A percentile compares a stretch with the other conserved stretches of the same genome.
phyloP scores from a whole-genome alignment of 2,329 filamentous ascomycete genomes.

The Dryadomyces quercus-mongolicae region DNA sequence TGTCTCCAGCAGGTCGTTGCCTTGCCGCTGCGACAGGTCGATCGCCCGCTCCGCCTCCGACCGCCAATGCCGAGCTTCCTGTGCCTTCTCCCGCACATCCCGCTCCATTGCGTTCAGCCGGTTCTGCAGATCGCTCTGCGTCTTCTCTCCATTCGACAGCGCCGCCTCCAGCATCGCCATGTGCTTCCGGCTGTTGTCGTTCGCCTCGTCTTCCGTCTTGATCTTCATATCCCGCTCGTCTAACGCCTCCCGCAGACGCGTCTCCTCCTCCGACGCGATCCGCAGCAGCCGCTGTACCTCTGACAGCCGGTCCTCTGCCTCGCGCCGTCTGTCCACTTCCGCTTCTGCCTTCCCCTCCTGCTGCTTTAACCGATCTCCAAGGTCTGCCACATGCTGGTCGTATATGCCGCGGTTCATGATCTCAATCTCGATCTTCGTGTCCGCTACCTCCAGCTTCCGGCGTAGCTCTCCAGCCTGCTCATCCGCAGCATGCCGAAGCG shows the following conservation, averaged over 20 bases:
- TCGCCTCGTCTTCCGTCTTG: conserved; percentile 43
- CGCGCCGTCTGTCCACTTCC: conserved; percentile 50
- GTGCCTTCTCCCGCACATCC: conserved; percentile 41
- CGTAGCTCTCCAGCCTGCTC: conserved; percentile 40
- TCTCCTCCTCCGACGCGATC: conserved; percentile 60
- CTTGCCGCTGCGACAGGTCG: conserved; percentile 35
- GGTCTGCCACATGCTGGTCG: conserved; percentile 51
- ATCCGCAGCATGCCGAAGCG: conserved; percentile 37
- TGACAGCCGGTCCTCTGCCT: conserved; percentile 59
- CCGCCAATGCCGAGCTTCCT: conserved; percentile 49
- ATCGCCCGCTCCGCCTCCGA: conserved; percentile 48
- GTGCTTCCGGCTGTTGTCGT: conserved; percentile 45
- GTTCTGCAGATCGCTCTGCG: conserved; percentile 42
- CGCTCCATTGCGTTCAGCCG: conserved; percentile 39
- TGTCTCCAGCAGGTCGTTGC: conserved; percentile 34
- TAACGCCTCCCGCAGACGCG: conserved; percentile 51
- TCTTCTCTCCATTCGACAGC: conserved; percentile 44
- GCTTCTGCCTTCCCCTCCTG: conserved; percentile 53
- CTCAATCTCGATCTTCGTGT: conserved; percentile 47
- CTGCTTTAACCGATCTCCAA: conserved; percentile 55
- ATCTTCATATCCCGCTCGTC: conserved; percentile 60
- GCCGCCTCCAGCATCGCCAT: conserved; percentile 56
- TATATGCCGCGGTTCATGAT: conserved; percentile 47
- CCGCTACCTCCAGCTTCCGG: conserved; percentile 42
- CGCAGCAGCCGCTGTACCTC: conserved; percentile 61